Base-by-base conservation (phyloP, 768 basidiomycete species). In the Macrolepiota albuminosa region DNA sequence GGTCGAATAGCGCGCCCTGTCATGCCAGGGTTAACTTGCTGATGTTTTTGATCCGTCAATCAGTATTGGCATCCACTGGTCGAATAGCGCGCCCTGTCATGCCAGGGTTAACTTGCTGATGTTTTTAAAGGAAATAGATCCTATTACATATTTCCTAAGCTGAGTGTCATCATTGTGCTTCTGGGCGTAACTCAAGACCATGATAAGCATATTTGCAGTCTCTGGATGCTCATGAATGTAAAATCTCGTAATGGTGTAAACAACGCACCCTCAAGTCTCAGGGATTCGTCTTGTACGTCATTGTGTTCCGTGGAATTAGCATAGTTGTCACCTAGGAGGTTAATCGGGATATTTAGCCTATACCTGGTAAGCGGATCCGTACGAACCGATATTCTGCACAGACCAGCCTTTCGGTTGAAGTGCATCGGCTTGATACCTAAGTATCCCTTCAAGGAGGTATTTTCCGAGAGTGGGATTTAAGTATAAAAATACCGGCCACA, bases 161-260 rank as follows among this genome's bases (percentile, higher is more conserved):
- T 84, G 78, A 1, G 81, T 80, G 18, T 57, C 67, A 64, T 86
- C 84, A 10, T 73, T 73, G 0, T 81, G 76, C 63, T 74, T 78
- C 61, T 83, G 84, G 0, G 80, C 80, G 62, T 87, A 84, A 64
- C 81, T 82, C 58, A 87, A 72, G 2, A 83, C 76, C 86, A 88
- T 87, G 70, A 88, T 87, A 7, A 89, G 72, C 84, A 87, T 87
- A 65, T 89, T 88, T 18, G 84, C 87, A 58, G 82, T 84, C 71
- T 88, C 88, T 85, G 48, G 26, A 33, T 46, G 10, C 45, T 54
- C 16, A 56, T 36, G 36, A 39, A n/a, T 4, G 13, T 2, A 4
- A 51, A 14, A 14, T 9, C 4, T 36, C 4, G 1, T 10, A 13
- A 21, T 10, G 8, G 10, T 34, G 29, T n/a, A 42, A 24, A 42